phyloP scores from a whole-genome alignment of 345 rosid species.

The Eutrema yunnanense region DNA sequence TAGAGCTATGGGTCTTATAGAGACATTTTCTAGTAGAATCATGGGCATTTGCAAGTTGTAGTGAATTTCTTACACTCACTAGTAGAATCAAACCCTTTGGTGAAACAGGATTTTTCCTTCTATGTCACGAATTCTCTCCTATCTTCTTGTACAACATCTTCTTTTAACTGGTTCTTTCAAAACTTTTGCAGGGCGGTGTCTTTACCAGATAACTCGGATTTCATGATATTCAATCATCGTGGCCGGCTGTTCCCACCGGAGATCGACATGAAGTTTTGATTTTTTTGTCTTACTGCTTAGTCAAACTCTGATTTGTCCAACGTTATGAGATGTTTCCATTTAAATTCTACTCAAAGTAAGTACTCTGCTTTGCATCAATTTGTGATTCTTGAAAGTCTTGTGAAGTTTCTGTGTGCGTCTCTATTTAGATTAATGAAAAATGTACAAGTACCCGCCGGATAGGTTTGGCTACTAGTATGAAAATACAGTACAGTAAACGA shows the following conservation, averaged over 20 bases:
- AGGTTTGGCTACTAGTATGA: neutral
- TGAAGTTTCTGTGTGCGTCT: too few relatives aligned
- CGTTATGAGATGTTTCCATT: slow-evolving; percentile 6
- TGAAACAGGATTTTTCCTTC: neutral
- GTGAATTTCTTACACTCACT: too few relatives aligned
- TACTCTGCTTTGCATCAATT: neutral
- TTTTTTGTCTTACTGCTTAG: neutral
- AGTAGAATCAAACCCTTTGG: neutral
- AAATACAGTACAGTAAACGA: neutral
- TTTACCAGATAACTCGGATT: slow-evolving; percentile 73
- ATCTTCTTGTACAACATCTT: neutral
- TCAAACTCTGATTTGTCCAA: neutral
- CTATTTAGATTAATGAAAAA: neutral
- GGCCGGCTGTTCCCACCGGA: slow-evolving; percentile 46
- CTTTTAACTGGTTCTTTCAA: neutral
- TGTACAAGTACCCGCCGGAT: neutral
- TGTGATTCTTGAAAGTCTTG: neutral
- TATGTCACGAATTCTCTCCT: neutral
- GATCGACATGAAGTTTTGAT: slow-evolving; percentile 44
- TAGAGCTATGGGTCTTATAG: neutral
- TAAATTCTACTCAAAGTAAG: neutral
- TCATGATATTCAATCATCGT: slow-evolving; percentile 87
- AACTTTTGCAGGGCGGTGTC: slow-evolving; percentile 60
- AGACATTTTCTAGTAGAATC: neutral
- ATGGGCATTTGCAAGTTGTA: too few relatives aligned